Evolutionary conservation across 305 asterid species (phyloP), one percentile per base, ranked within the genome.

Genomic region (Vinca major): DNA sequence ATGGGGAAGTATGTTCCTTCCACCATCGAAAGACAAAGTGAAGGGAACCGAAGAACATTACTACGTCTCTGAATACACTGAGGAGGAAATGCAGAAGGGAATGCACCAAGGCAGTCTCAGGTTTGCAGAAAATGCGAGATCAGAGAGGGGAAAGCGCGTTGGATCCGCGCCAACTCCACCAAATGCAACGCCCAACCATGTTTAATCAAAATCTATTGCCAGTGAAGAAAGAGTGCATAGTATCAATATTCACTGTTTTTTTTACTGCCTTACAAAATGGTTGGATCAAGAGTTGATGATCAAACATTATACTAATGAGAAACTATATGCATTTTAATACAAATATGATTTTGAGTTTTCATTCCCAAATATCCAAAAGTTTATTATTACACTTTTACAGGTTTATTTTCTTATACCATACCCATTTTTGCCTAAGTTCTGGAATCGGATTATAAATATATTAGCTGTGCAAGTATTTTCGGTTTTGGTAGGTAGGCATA

Each of bases 1-100:
- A 10, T 83, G 87, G 87, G 85, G 87, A 0, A 74, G 85, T 67
- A 83, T 80, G 87, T 74, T 83, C 64, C 43, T 64, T 0, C 83
- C 85, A 0, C 72, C 87, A 0, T 49, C 87, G 0, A 79, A 74
- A 54, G 65, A 79, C n/a, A 68, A 17, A 7, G 51, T 52, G 7
- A 75, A 73, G 49, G 66, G 72, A 7, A 62, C 54, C 10, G 87
- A 78, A 74, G 83, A 83, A n/a, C 39, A 81, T 54, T 83, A 83
- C 53, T 80, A 74, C 26, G 1, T 44, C 0, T 69, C 80, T 4
- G 83, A 83, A 65, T 82, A 72, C 6, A 73, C n/a, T 7, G 81
- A 80, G 78, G 81, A 69, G 21, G 86, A 82, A 37, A 75, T 68
- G 37, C 44, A 75, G 33, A 77, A 75, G 20, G 86, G 84, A 0